These are phyloP conservation scores for Cyberlindnera maclurae DNA, from an alignment of 805 yeast species.

Conservation along the genomic window DNA sequence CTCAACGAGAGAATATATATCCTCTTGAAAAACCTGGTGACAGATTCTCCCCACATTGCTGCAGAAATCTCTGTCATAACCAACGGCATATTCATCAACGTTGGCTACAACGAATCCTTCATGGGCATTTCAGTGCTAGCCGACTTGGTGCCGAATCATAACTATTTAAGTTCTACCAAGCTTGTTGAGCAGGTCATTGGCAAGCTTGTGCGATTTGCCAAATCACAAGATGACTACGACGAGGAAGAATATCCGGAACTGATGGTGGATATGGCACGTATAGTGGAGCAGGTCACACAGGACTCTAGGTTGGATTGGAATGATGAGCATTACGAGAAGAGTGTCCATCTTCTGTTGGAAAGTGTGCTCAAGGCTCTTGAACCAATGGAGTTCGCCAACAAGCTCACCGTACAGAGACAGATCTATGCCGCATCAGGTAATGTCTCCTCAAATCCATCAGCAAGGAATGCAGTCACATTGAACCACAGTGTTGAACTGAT, in stretches of 20 bases:
- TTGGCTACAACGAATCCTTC: conserved; percentile 9
- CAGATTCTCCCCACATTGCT: conserved; percentile 13
- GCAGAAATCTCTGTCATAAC: conserved; percentile 11
- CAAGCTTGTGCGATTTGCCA: conserved; percentile 3
- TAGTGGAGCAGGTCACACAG: conserved; percentile 16
- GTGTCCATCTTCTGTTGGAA: conserved; percentile 8
- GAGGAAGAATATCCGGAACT: conserved; percentile 22
- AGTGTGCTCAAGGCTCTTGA: conserved; percentile 4
- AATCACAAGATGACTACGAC: conserved; percentile 6
- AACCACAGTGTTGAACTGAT: background rate
- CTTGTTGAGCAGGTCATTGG: conserved; percentile 7
- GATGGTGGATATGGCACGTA: conserved; percentile 9
- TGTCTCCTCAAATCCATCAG: conserved; percentile 20
- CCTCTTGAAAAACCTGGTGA: conserved; percentile 15
- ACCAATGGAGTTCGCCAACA: conserved; percentile 16
- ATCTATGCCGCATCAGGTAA: conserved; percentile 22
- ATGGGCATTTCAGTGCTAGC: conserved; percentile 14
- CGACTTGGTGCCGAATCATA: conserved; percentile 10
- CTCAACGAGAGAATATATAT: conserved; percentile 14
- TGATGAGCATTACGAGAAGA: conserved; percentile 6
- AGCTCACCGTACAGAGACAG: conserved; percentile 16
- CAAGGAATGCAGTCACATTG: conserved; percentile 10
- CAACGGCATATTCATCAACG: conserved; percentile 8
- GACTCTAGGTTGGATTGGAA: conserved; percentile 12
- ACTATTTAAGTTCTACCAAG: conserved; percentile 4